phyloP scores from a whole-genome alignment of 2,329 filamentous ascomycete genomes.

The Aureobasidium vineae region DNA sequence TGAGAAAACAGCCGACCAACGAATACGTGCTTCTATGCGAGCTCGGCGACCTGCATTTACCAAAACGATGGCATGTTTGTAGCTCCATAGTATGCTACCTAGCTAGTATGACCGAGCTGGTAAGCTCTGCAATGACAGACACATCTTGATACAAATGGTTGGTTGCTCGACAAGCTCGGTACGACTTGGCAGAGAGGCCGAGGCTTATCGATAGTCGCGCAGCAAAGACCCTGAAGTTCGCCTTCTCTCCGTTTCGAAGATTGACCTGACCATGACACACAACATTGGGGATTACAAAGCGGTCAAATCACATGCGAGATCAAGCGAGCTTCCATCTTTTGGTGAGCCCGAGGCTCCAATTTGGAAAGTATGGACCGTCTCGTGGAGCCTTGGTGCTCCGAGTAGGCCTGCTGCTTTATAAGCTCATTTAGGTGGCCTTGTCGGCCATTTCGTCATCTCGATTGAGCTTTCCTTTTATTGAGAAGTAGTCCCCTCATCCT shows the following conservation, averaged over 20 bases:
- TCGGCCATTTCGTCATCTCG: constrained; percentile 24
- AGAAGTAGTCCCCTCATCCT: background rate
- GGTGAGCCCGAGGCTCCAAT: background rate
- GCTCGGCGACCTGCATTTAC: background rate
- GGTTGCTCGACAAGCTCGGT: background rate
- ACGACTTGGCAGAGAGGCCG: background rate
- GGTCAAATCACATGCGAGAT: constrained; percentile 2
- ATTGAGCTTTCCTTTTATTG: background rate
- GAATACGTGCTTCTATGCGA: background rate
- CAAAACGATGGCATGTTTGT: background rate
- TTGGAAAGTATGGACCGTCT: background rate
- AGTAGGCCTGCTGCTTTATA: constrained; percentile 21
- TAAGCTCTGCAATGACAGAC: background rate
- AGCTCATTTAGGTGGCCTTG: constrained; percentile 16
- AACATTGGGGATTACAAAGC: constrained; percentile 15
- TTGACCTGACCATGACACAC: constrained; percentile 17
- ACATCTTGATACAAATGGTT: background rate
- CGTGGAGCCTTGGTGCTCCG: background rate
- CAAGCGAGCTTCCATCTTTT: background rate
- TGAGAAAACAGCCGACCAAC: constrained; percentile 10
- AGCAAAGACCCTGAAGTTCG: background rate
- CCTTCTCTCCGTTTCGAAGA: constrained; percentile 20
- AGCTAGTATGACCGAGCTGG: background rate
- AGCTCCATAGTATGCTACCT: background rate
- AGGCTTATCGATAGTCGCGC: constrained; percentile 20